Evolutionary conservation across 352 stramenopile species (phyloP).

Genomic region (Globisporangium nagaii): DNA sequence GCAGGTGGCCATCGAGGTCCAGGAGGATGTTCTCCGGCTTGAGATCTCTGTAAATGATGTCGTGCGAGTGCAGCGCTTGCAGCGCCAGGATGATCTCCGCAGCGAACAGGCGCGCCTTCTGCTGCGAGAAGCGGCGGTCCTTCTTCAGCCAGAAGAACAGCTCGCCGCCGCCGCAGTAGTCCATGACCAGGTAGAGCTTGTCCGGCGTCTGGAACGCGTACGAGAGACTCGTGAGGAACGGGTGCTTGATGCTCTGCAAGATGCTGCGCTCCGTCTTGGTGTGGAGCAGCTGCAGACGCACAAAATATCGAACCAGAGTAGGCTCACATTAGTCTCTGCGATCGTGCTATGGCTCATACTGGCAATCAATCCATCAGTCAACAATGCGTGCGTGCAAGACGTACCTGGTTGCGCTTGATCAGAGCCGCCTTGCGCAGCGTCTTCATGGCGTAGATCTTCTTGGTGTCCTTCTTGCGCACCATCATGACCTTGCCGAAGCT

Average conservation of each 20-base stretch:
- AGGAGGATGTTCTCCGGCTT: slow-evolving; percentile 96
- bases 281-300: slow-evolving; percentile 57
- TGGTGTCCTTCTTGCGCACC: slow-evolving; percentile 91
- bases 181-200: slow-evolving; percentile 93
- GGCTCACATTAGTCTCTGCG: background rate
- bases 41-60: slow-evolving; percentile 96
- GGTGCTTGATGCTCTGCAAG: slow-evolving; percentile 90
- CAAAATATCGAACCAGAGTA: background rate
- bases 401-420: slow-evolving; percentile 91
- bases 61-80: slow-evolving; percentile 89
- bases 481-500: slow-evolving; percentile 96
- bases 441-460: slow-evolving; percentile 95
- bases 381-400: background rate
- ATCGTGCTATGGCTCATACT: background rate
- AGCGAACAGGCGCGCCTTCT: slow-evolving; percentile 88
- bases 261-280: slow-evolving; percentile 93
- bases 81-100: slow-evolving; percentile 93
- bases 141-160: slow-evolving; percentile 96
- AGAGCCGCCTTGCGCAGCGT: slow-evolving; percentile 91
- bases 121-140: slow-evolving; percentile 90
- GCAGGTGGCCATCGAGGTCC: slow-evolving; percentile 92
- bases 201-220: slow-evolving; percentile 89
- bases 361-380: background rate
- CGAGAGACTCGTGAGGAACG: slow-evolving; percentile 84
- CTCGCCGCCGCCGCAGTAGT: slow-evolving; percentile 93